Evolutionary conservation across 1,284 basidiomycete species (phyloP).

Genomic region (Uromyces viciae-fabae): DNA sequence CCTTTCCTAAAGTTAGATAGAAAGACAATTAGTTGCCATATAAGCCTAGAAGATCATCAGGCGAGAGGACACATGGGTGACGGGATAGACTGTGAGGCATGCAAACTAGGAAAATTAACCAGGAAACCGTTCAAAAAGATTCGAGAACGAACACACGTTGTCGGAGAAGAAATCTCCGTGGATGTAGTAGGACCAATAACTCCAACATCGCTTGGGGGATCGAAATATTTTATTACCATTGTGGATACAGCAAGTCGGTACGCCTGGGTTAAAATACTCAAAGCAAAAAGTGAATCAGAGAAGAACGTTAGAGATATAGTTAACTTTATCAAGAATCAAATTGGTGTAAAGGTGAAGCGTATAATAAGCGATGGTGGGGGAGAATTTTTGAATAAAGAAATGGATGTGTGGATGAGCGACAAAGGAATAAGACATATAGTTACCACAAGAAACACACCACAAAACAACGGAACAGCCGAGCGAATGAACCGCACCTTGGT

Average conservation of each 20-base stretch:
- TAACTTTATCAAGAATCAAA: background rate
- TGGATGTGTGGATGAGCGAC: background rate
- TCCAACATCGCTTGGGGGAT: conserved; percentile 5
- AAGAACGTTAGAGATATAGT: background rate
- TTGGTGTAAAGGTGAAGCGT: background rate
- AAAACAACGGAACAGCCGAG: conserved; percentile 17
- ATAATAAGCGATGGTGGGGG: conserved; percentile 17
- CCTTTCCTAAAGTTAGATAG: background rate
- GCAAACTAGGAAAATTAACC: conserved; percentile 26
- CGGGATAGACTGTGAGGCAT: background rate
- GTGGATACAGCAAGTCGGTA: conserved; percentile 19
- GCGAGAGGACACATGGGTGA: background rate
- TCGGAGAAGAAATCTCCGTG: conserved; percentile 2
- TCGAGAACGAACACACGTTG: background rate
- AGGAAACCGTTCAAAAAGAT: background rate
- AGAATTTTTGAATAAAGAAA: conserved; percentile 15
- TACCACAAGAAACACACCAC: conserved; percentile 17
- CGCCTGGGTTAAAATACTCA: background rate
- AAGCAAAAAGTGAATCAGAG: background rate
- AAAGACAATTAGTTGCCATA: background rate
- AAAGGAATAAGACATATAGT: conserved; percentile 9
- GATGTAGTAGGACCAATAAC: conserved; percentile 20
- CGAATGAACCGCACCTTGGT: conserved; percentile 9
- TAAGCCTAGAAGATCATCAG: conserved; percentile 5
- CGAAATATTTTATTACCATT: conserved; percentile 1